These are phyloP conservation scores for Eimeria sp. DNA, from an alignment of 169 alveolate species.

Conservation along the genomic window DNA sequence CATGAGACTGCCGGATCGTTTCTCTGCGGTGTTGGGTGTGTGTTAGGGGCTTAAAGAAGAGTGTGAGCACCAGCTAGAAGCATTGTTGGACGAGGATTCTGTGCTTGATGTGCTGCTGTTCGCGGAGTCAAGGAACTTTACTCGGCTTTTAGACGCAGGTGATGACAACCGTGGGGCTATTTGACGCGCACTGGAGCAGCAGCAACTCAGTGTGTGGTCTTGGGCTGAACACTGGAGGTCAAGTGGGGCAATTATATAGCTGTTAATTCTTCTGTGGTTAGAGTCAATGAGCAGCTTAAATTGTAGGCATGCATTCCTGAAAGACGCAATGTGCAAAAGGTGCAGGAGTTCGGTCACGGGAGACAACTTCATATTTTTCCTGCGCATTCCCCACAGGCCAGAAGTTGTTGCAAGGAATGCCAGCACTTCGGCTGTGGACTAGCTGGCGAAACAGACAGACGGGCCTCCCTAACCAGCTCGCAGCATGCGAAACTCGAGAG, in stretches of 20 bases:
- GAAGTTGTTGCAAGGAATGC: slow-evolving; percentile 68
- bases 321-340: background rate
- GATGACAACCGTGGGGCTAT: background rate
- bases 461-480: background rate
- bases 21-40: background rate
- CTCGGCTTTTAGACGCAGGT: slow-evolving; percentile 62
- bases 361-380: background rate
- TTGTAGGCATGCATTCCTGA: background rate
- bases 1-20: background rate
- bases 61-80: slow-evolving; percentile 51
- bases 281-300: background rate
- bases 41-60: slow-evolving; percentile 63
- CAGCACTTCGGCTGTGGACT: slow-evolving; percentile 62
- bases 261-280: too few relatives aligned
- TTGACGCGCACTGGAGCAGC: background rate
- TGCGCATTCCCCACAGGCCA: slow-evolving; percentile 43
- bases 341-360: too few relatives aligned
- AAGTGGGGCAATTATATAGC: too few relatives aligned
- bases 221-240: too few relatives aligned
- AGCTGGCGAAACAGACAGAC: slow-evolving; percentile 31
- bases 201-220: too few relatives aligned
- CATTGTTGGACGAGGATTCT: slow-evolving; percentile 52
- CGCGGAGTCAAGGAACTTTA: slow-evolving; percentile 53
- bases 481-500: slow-evolving; percentile 16
- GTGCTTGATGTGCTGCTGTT: slow-evolving; percentile 60